Evolutionary conservation across 2,329 filamentous ascomycete genomes (phyloP).

Genomic region (Madurella fahalii): DNA sequence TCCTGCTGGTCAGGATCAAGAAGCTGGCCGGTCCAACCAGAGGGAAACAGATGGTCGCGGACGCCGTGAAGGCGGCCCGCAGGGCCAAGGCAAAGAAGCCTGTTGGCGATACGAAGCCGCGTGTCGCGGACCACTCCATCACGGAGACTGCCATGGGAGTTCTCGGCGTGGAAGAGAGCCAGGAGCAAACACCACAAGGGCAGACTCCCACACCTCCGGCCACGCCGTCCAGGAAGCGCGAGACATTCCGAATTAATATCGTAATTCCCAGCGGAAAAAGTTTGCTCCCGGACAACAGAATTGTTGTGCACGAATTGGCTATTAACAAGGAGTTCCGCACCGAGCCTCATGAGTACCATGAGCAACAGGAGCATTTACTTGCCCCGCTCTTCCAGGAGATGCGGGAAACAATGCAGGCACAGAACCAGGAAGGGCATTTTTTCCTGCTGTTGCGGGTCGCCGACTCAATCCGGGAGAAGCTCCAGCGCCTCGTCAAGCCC

Average conservation of each 20-base stretch:
- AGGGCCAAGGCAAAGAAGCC: slow-evolving; percentile 63
- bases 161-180: slow-evolving; percentile 38
- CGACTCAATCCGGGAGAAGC: slow-evolving; percentile 65
- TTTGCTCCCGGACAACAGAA: slow-evolving; percentile 68
- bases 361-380: slow-evolving; percentile 49
- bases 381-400: slow-evolving; percentile 53
- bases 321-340: slow-evolving; percentile 77
- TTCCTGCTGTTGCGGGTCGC: slow-evolving; percentile 67
- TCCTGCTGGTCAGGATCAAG: slow-evolving; percentile 75
- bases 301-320: slow-evolving; percentile 73
- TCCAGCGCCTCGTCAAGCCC: slow-evolving; percentile 66
- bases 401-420: slow-evolving; percentile 61
- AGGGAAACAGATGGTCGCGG: slow-evolving; percentile 68
- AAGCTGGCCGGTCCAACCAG: slow-evolving; percentile 67
- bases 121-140: slow-evolving; percentile 51
- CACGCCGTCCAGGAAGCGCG: slow-evolving; percentile 42
- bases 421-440: slow-evolving; percentile 61
- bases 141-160: slow-evolving; percentile 37
- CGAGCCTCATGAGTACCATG: slow-evolving; percentile 56
- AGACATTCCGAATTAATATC: slow-evolving; percentile 28
- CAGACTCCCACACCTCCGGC: slow-evolving; percentile 53
- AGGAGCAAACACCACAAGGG: slow-evolving; percentile 36
- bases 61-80: slow-evolving; percentile 68
- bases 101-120: slow-evolving; percentile 65
- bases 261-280: slow-evolving; percentile 29